Evolutionary conservation across 768 basidiomycete genomes (phyloP), one percentile per base, ranked within the genome.

Genomic region (Xerocomellus chrysenteron): DNA sequence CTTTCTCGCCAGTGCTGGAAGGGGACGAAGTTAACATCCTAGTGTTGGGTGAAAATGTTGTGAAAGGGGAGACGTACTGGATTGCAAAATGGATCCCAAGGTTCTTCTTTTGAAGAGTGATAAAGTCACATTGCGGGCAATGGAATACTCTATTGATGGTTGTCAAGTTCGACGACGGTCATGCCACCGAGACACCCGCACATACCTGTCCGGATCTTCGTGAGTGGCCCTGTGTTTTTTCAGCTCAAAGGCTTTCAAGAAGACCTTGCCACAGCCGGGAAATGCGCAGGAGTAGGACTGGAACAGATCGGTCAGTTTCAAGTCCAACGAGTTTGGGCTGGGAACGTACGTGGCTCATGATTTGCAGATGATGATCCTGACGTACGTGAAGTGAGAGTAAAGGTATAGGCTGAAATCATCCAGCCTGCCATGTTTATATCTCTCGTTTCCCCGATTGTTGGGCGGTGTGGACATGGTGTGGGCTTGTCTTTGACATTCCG

Each of bases 1-100:
- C 32, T 47, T 61, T 65, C 47, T 63, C 60, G 7, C 71, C 67
- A 2, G 63, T 65, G 48, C 69, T 72, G 36, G 5, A 50, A 50
- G 26, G 5, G 14, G 35, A 45, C 7, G 11, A 3, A 1, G 17
- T 56, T 5, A 44, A 14, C 16, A 44, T 37, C 16, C 13, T n/a
- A 9, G 4, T 17, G 5, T 2, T 9, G 4, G 1, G 6, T 11
- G 21, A 21, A 17, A n/a, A 40, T 2, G 12, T 30, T 0, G 16
- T 9, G 12, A 24, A 39, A 10, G 10, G 19, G 21, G 26, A 12
- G 12, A 49, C 66, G 24, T 41, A 63, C 69, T 70, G 69, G 41
- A 17, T 55, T 5, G 55, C 50, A 2, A 52, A 13, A 47, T 71
- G 70, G 8, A 72, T 59, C 1, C 3, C 10, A 0, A 70, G 58